Percentiles rank a stretch among this genome's conserved stretches.
phyloP scores from a whole-genome alignment of 352 stramenopile species.

The Bremia lactucae region DNA sequence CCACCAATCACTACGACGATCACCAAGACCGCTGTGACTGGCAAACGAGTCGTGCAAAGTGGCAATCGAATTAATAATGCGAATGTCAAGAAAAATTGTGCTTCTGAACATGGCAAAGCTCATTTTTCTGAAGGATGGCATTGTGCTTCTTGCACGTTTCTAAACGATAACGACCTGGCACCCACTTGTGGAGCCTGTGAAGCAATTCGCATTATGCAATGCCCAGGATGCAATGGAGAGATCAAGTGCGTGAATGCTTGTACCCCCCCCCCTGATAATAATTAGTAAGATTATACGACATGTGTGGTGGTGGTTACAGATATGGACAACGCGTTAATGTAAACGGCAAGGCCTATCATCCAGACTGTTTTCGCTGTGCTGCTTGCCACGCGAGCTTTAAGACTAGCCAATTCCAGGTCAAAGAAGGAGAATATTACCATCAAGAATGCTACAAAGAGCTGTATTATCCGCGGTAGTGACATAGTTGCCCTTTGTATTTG shows the following conservation, averaged over 20 bases:
- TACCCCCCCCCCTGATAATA: too few species aligned
- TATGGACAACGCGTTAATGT: conserved; percentile 27
- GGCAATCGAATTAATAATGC: conserved; percentile 6
- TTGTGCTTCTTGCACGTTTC: conserved; percentile 26
- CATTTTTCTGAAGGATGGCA: conserved; percentile 15
- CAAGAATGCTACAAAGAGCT: conserved; percentile 52
- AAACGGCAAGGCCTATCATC: conserved; percentile 32
- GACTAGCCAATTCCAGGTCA: conserved; percentile 35
- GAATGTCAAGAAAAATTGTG: conserved; percentile 7
- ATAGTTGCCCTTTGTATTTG: not conserved
- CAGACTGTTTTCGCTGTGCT: conserved; percentile 37
- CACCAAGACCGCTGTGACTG: conserved; percentile 1
- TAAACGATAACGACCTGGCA: conserved; percentile 18
- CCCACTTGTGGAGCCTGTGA: conserved; percentile 17
- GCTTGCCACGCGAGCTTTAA: conserved; percentile 29
- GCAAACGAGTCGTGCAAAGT: not conserved
- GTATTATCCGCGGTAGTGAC: conserved; percentile 40
- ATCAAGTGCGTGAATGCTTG: conserved; percentile 16
- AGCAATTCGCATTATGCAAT: conserved; percentile 19
- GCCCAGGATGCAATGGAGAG: conserved; percentile 17
- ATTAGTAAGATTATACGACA: too few species aligned
- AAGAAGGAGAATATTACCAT: conserved; percentile 57
- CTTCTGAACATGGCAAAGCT: not conserved
- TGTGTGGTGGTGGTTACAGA: conserved; percentile 4
- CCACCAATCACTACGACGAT: conserved; percentile 16